Base-by-base conservation (phyloP, 75 land plant species). In the Pinus albicaulis region DNA sequence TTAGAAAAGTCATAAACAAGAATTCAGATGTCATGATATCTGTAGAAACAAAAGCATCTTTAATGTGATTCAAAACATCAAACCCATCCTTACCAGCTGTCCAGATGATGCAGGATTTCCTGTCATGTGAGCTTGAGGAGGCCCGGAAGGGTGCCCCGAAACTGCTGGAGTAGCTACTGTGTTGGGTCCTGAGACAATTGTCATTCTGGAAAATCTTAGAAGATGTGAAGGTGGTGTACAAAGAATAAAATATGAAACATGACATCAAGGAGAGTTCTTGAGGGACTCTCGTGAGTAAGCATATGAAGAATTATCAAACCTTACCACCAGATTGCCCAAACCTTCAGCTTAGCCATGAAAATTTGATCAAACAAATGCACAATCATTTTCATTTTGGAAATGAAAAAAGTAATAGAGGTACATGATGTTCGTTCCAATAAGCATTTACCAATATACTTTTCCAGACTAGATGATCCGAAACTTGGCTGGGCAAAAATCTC, bases 61-160 rank as follows among this genome's bases (percentile, higher is more conserved):
- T 10, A 48, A 10, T 41, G 38, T 68, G 19, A 28, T 65, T 13
- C 5, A 65, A 65, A 68, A 68, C 19, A 28, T 14, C 22, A 65
- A 1, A 41, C 71, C 20, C 52, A 68, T 68, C 23, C 23, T 68
- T 68, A 68, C 71, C 53, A 68, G 71, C 14, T n/a, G 52, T 38
- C 71, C 52, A 41, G 68, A 64, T 16, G 71, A 68, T 66, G 70
- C 22, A 19, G 52, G 52, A 41, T 68, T 68, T 22, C 71, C 71
- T 68, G 71, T 23, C 71, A 68, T 68, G 71, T n/a, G 71, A 68
- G 71, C 22, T 68, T 68, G 71, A 68, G 71, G 52, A 68, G 52
- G 71, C 20, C 71, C 52, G n/a, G 71, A 68, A 20, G 52, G 71
- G 19, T 68, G 71, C 52, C 71, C 52, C n/a, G 71, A 68, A 20